Evolutionary conservation across 2,329 filamentous ascomycete genomes (phyloP).

Genomic region (Mollisia scopiformis): DNA sequence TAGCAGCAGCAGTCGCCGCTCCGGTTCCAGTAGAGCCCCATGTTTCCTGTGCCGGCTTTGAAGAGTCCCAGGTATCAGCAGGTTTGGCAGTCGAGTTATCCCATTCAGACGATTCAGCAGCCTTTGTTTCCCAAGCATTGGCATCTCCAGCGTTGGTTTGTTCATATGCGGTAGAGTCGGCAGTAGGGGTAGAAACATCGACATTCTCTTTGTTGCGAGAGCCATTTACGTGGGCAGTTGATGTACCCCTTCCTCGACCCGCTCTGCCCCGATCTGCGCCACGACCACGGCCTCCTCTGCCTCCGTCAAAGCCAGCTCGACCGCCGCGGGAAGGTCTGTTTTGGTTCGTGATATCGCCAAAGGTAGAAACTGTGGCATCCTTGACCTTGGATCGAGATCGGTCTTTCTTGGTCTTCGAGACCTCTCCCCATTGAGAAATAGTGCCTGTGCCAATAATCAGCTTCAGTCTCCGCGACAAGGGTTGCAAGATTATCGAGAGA

Average conservation of each 20-base stretch:
- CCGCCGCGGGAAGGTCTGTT: conserved; percentile 60
- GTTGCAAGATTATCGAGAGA: not conserved
- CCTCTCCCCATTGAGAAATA: conserved; percentile 83
- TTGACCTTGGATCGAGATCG: conserved; percentile 73
- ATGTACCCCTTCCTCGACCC: conserved; percentile 64
- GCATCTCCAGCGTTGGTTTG: conserved; percentile 45
- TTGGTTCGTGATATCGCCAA: conserved; percentile 50
- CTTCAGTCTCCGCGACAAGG: not conserved
- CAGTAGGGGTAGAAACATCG: conserved; percentile 67
- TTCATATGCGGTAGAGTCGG: conserved; percentile 69
- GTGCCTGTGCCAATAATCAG: conserved; percentile 54
- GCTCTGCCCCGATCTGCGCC: conserved; percentile 63
- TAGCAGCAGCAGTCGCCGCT: conserved; percentile 41
- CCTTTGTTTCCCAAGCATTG: conserved; percentile 40
- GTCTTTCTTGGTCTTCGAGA: conserved; percentile 80
- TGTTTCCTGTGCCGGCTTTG: conserved; percentile 21
- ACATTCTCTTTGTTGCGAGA: conserved; percentile 61
- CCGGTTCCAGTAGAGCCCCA: conserved; percentile 38
- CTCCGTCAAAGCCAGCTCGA: conserved; percentile 60
- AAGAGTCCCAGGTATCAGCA: conserved; percentile 19
- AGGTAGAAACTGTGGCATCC: conserved; percentile 51
- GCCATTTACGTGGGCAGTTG: conserved; percentile 64
- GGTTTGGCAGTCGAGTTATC: conserved; percentile 24
- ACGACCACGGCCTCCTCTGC: conserved; percentile 62
- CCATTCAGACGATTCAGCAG: conserved; percentile 35